A percentile compares a stretch with the other conserved stretches of the same genome.
Evolutionary conservation across 805 yeast species (phyloP).

Genomic region (Saturnispora dispora): DNA sequence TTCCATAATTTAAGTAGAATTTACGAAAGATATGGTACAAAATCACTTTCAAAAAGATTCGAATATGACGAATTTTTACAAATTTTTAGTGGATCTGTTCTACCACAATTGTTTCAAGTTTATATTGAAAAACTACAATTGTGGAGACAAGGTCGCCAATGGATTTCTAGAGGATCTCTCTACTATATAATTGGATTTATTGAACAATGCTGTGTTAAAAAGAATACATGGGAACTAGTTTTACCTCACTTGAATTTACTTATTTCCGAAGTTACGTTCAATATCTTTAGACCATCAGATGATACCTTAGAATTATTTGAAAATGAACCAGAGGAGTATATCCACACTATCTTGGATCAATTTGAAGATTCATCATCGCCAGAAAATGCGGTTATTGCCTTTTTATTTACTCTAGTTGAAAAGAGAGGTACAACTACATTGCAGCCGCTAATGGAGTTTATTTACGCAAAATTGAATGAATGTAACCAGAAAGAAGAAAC

Average conservation of each 20-base stretch:
- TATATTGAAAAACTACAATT: constrained; percentile 57
- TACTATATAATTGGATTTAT: constrained; percentile 57
- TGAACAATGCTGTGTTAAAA: constrained; percentile 49
- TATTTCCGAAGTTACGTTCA: constrained; percentile 67
- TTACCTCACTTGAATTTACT: constrained; percentile 61
- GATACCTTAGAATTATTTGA: constrained; percentile 70
- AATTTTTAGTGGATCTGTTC: constrained; percentile 45
- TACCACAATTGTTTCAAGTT: constrained; percentile 64
- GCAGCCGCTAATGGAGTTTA: constrained; percentile 51
- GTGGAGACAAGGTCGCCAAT: constrained; percentile 59
- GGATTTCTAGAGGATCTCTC: constrained; percentile 62
- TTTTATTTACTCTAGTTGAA: constrained; percentile 62
- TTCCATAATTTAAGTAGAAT: constrained; percentile 66
- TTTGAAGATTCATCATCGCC: constrained; percentile 56
- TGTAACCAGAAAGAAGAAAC: constrained; percentile 29
- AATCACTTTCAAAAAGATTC: constrained; percentile 35
- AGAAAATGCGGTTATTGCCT: constrained; percentile 69
- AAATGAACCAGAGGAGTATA: constrained; percentile 85
- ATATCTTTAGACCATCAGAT: constrained; percentile 66
- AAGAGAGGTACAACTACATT: constrained; percentile 56
- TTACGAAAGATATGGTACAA: constrained; percentile 61
- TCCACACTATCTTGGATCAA: constrained; percentile 63
- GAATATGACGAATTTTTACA: constrained; percentile 53
- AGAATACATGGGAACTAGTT: constrained; percentile 57
- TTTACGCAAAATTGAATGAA: constrained; percentile 40